Conservation (phyloP, 495 filamentous ascomycete species). For the Penicillium angulare region DNA sequence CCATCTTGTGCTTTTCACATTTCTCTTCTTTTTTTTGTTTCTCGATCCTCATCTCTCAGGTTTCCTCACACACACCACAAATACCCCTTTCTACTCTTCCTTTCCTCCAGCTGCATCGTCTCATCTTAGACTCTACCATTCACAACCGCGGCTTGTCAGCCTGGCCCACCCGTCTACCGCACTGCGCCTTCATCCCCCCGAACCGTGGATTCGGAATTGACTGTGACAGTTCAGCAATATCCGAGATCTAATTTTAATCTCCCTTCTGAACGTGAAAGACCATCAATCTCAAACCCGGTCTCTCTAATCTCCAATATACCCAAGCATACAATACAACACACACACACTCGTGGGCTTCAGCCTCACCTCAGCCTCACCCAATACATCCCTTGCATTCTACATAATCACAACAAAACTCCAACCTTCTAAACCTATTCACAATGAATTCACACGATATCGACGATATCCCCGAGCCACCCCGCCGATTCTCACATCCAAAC, state of each 20-base stretch:
- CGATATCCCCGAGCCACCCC: slow-evolving; percentile 15
- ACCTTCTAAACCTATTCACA: background rate
- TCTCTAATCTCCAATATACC: no score
- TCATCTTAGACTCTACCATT: background rate
- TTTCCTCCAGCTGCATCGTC: background rate
- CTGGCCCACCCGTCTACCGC: slow-evolving; percentile 5
- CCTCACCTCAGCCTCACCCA: background rate
- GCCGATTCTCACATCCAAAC: slow-evolving; percentile 8
- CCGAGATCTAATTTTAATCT: no score
- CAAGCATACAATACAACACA: no score
- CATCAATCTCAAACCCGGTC: no score
- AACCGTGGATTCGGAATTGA: no score
- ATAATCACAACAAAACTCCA: background rate
- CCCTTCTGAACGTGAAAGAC: no score
- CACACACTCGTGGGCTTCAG: background rate
- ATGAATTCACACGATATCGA: background rate
- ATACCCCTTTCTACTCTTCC: background rate
- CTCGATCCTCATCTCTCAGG: no score
- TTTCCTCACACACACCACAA: background rate
- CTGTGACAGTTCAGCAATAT: no score
- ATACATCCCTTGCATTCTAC: background rate
- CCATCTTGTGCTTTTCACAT: no score
- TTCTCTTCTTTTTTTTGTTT: no score
- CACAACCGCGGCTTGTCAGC: slow-evolving; percentile 8
- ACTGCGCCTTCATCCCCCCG: background rate